Base-by-base conservation (phyloP, 2,329 filamentous ascomycete genomes). In the Curvularia spicifera region DNA sequence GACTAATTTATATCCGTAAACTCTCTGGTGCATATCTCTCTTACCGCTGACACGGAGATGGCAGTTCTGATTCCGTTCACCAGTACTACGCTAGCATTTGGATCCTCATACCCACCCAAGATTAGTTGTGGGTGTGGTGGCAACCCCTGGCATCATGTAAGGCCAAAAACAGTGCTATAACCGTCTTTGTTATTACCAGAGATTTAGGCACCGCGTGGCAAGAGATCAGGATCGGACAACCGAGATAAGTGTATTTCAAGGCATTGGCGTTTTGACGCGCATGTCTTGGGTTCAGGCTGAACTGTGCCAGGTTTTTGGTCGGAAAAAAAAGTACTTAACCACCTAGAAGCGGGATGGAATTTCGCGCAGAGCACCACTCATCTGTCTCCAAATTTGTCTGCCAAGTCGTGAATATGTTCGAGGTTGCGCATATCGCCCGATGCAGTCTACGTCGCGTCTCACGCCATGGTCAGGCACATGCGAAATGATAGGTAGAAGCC, bases 1-100 rank as follows among this genome's bases (percentile, higher is more conserved):
- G 24, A 31, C 60, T 56, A 64, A 60, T 35, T n/a, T 68, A 69
- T 69, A 65, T 64, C 70, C 60, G 52, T 46, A 69, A 61, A 55
- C 59, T 60, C 63, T 50, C 40, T 56, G 51, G 56, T 69, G 62
- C 61, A 50, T 69, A 57, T 42, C 33, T 33, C 39, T 37, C 13
- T 37, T 31, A 39, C 35, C 10, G 22, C 49, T 31, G 15, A 33
- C 43, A 53, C 29, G 44, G 24, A 53, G 35, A 37, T 55, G 52
- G 50, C 35, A 24, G 35, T 31, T 20, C 46, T 22, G 33, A 47
- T 50, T 43, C 15, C 13, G 35, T 37, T 42, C 5, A 46, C n/a
- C 18, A 37, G 39, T 10, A 24, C 20, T 28, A 28, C 24, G 31
- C 26, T 37, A 50, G 35, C 35, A 47, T 40, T 31, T 51, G 18